phyloP scores from a whole-genome alignment of 208 protist species.

The Trypanosoma cruzi region DNA sequence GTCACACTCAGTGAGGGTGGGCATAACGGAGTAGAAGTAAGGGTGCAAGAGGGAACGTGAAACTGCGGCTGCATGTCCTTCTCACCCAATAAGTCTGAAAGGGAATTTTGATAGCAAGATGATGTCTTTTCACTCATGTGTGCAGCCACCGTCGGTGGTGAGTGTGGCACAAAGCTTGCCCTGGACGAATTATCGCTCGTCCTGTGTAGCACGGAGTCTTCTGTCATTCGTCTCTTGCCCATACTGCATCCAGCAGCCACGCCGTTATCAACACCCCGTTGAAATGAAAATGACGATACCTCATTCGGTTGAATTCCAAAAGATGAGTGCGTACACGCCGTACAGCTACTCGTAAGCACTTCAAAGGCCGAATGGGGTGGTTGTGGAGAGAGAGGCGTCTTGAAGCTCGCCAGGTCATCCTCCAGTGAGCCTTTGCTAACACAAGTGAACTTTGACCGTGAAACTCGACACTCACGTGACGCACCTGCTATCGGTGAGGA shows the following conservation, averaged over 20 bases:
- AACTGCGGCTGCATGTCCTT: neutral
- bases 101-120: neutral
- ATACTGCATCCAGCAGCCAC: neutral
- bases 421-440: neutral
- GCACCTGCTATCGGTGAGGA: neutral
- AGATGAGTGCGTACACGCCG: neutral
- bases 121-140: neutral
- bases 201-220: neutral
- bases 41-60: neutral
- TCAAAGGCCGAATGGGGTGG: constrained; percentile 18
- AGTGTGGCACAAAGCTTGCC: neutral
- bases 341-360: constrained; percentile 11
- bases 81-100: neutral
- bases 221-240: neutral
- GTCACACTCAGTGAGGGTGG: neutral
- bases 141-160: neutral
- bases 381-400: constrained; percentile 9
- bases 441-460: neutral
- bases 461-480: neutral
- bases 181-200: neutral
- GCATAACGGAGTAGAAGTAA: neutral
- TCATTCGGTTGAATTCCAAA: neutral
- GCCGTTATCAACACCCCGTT: neutral
- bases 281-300: neutral
- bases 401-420: constrained; percentile 12